These are phyloP conservation scores for Chaetoceros muelleri DNA, from an alignment of 108 stramenopile species.

Conservation along the genomic window DNA sequence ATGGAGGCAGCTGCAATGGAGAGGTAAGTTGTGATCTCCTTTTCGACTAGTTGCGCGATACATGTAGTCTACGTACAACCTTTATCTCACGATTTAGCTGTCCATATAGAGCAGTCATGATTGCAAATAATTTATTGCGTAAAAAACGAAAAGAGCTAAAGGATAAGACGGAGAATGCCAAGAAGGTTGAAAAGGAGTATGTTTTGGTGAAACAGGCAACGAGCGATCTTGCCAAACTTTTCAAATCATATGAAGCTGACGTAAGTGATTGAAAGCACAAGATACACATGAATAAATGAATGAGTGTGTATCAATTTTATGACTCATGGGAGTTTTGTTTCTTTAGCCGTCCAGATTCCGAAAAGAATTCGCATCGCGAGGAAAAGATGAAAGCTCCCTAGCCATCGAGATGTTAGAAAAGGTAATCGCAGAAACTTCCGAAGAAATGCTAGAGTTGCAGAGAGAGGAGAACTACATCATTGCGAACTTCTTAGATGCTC, in stretches of 20 bases:
- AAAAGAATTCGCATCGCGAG: neutral
- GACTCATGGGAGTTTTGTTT: neutral
- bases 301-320: neutral
- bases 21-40: neutral
- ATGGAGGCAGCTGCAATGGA: slow-evolving; percentile 3
- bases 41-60: too few species aligned
- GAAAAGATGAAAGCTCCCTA: neutral
- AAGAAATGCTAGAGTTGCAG: neutral
- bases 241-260: neutral
- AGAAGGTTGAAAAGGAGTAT: neutral
- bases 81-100: too few species aligned
- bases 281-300: neutral
- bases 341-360: neutral
- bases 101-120: neutral
- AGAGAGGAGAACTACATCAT: neutral
- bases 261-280: neutral
- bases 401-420: neutral
- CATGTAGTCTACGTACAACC: too few species aligned
- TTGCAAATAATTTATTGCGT: neutral
- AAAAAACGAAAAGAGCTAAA: neutral
- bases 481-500: neutral
- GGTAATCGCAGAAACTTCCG: neutral
- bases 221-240: neutral
- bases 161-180: neutral
- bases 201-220: neutral